Evolutionary conservation across 768 basidiomycete genomes (phyloP), one percentile per base, ranked within the genome.

Genomic region (Basidioascus undulatus): DNA sequence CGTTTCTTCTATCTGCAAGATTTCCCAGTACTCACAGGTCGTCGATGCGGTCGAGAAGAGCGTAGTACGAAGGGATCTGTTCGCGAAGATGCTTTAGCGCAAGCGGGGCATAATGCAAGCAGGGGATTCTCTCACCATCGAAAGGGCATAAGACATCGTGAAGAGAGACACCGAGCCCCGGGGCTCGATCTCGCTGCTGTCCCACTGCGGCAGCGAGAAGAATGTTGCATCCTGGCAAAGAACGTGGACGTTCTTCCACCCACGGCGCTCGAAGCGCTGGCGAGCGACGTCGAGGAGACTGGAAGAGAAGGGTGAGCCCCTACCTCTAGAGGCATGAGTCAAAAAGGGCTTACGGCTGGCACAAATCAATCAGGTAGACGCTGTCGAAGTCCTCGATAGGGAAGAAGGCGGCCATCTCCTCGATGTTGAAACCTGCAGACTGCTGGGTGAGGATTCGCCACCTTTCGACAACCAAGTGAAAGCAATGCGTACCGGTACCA

Each of bases 221-320:
- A 64, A 64, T 31, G 65, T 64, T 1, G 78, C 78, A 52, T 80
- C 78, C 47, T 79, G 74, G 42, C 71, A 72, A 1, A 79, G 57
- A 25, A 74, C 70, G 42, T 66, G 67, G 19, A 81, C 70, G 54
- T 81, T 78, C 33, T 59, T 69, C 75, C 75, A 80, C 1, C 77
- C 78, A 35, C 62, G 65, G 37, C 63, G 63, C 10, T 62, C 65
- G 47, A 78, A 76, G 1, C 78, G 64, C 52, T 65, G 62, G n/a
- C 73, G 61, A 0, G 78, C 77, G 11, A 80, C 67, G 6, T 74
- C 66, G 19, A 79, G 63, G 2, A 81, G 61, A 0, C 76, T n/a
- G n/a, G n/a, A n/a, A n/a, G n/a, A n/a, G n/a, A n/a, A n/a, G n/a
- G n/a, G n/a, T n/a, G n/a, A n/a, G n/a, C n/a, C n/a, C n/a, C n/a